Percentiles rank a stretch among this genome's conserved stretches.
These are phyloP conservation scores for Solanum habrochaites DNA, from an alignment of 257 asterid genomes.

Conservation along the genomic window DNA sequence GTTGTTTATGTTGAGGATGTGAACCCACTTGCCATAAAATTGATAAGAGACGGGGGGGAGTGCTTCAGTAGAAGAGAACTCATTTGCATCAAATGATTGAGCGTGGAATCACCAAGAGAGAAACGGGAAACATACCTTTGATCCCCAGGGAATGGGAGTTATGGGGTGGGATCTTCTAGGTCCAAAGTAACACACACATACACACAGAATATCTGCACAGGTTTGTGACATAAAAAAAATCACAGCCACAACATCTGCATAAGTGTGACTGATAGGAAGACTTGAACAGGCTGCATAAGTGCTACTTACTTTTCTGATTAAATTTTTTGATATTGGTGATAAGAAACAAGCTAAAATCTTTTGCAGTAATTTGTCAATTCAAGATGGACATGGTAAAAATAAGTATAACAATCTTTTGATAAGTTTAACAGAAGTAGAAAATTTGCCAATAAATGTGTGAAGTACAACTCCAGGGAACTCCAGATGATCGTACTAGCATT, in stretches of 20 bases:
- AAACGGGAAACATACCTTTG: neutral
- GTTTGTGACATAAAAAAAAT: neutral
- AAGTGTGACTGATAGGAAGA: neutral
- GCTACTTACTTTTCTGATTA: neutral
- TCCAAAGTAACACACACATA: neutral
- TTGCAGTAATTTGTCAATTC: neutral
- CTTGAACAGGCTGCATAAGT: neutral
- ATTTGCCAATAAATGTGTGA: constrained; percentile 79
- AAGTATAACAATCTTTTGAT: neutral
- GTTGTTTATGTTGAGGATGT: neutral
- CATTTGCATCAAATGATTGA: neutral
- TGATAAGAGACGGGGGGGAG: neutral
- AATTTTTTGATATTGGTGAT: neutral
- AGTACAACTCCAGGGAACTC: constrained; percentile 96
- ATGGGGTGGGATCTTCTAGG: neutral
- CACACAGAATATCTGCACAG: neutral
- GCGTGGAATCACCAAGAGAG: neutral
- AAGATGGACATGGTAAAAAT: neutral
- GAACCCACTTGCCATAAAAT: neutral
- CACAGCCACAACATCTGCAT: neutral
- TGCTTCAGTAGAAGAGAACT: neutral
- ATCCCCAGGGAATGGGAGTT: neutral
- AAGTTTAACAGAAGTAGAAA: neutral
- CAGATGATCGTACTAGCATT: constrained; percentile 78
- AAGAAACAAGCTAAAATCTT: neutral